These are phyloP conservation scores for Aspergillus sp. DNA, from an alignment of 2,329 filamentous ascomycete genomes.

Conservation along the genomic window DNA sequence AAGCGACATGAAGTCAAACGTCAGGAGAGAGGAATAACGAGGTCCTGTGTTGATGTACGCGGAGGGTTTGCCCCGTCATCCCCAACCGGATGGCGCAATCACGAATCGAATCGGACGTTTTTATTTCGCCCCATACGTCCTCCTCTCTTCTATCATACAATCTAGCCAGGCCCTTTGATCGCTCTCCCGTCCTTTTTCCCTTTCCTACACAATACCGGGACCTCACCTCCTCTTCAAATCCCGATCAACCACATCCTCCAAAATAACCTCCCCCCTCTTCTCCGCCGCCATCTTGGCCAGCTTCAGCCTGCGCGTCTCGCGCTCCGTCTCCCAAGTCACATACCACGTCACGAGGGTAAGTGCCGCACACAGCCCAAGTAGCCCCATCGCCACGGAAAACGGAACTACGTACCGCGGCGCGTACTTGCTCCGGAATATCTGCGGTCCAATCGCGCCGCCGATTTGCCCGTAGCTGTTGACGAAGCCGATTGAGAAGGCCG, in stretches of 20 bases:
- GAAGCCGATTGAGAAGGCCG: constrained; percentile 57
- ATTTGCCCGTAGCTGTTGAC: constrained; percentile 58
- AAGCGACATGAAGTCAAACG: too few species aligned
- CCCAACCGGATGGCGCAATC: neutral
- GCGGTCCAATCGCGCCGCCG: constrained; percentile 53
- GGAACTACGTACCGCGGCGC: constrained; percentile 52
- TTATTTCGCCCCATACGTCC: neutral
- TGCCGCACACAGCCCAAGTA: constrained; percentile 50
- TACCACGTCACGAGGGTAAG: constrained; percentile 52
- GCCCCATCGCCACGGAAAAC: constrained; percentile 51
- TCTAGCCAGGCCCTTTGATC: too few species aligned
- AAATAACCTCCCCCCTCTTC: constrained; percentile 46
- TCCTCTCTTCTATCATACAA: too few species aligned
- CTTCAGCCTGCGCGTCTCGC: constrained; percentile 52
- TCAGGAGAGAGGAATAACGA: too few species aligned
- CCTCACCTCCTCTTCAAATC: constrained; percentile 33
- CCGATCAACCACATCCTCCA: constrained; percentile 51
- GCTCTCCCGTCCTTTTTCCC: too few species aligned
- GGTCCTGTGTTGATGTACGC: neutral
- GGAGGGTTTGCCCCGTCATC: neutral
- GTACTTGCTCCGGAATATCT: constrained; percentile 52
- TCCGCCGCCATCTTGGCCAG: constrained; percentile 47
- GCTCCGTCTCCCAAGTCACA: constrained; percentile 50
- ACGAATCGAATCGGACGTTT: neutral
- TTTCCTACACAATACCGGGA: too few species aligned